Base-by-base conservation (phyloP, 208 protist species). In the Leishmania arabica region DNA sequence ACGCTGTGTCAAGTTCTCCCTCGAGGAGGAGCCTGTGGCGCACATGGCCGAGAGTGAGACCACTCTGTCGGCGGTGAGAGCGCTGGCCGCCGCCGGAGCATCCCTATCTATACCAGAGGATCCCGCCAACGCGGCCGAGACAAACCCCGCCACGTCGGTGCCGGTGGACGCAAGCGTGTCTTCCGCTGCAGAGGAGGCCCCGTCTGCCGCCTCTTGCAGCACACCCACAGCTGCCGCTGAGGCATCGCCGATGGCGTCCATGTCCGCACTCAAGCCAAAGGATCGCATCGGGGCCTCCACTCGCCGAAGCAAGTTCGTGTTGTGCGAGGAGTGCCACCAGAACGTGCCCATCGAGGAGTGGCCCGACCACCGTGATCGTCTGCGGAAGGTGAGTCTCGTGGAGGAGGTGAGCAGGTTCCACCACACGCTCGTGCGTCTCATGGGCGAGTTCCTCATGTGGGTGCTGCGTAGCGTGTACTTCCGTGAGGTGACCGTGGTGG, bases 381-480 rank as follows among this genome's bases (percentile, higher is more conserved):
- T 95, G 62, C 82, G 88, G 27, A 89, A 89, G n/a, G 90, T 95
- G 64, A 84, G 90, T 56, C 62, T 90, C 31, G 87, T 90, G 17
- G 79, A 90, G 17, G 82, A 87, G 51, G 85, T 97, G 60, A 89
- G 86, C 76, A 89, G 78, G 74, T 89, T 94, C 64, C 85, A 87
- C 56, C 79, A 88, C 51, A 78, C 79, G n/a, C 45, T 95, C 21
- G 58, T 94, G 17, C 86, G 80, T 9, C 68, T 95, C 56, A 82
- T 98, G n/a, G 92, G 93, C 37, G 82, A 91, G 75, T 96, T 97
- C 80, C 79, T 95, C 75, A 97, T 97, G 90, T 96, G 91, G 89
- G 71, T 96, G 34, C 76, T 98, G 42, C 86, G 92, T 79, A 93
- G 93, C 81, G 89, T 98, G 81, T 99, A 98, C 89, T 99, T 98